Evolutionary conservation across 768 basidiomycete genomes (phyloP).

Genomic region (Lactarius indigo): DNA sequence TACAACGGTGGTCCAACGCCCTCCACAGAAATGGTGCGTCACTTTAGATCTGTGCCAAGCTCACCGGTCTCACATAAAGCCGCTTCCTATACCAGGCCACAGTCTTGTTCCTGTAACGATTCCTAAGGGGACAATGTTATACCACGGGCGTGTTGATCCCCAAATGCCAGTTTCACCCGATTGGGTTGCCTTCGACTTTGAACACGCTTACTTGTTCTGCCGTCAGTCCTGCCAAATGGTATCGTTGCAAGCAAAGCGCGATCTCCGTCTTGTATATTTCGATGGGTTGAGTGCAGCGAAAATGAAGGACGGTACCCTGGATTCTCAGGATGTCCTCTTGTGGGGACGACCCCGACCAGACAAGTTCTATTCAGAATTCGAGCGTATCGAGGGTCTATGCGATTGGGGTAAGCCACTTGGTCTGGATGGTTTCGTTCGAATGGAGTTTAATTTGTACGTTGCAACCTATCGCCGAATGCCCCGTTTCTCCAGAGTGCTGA

Average conservation of each 20-base stretch:
- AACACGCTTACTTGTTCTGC: slow-evolving; percentile 19
- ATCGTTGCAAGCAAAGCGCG: slow-evolving; percentile 14
- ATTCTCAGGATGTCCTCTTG: slow-evolving; percentile 36
- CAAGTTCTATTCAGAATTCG: slow-evolving; percentile 25
- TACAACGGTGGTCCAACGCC: slow-evolving; percentile 41
- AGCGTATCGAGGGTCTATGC: slow-evolving; percentile 33
- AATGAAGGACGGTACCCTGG: slow-evolving; percentile 33
- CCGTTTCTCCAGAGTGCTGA: not conserved
- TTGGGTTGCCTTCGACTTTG: slow-evolving; percentile 26
- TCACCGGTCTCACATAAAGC: not conserved
- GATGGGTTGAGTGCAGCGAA: slow-evolving; percentile 23
- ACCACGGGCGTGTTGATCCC: slow-evolving; percentile 18
- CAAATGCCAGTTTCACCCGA: slow-evolving; percentile 15
- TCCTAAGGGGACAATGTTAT: slow-evolving; percentile 21
- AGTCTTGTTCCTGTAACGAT: slow-evolving; percentile 19
- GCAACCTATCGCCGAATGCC: not conserved
- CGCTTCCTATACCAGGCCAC: slow-evolving; percentile 8
- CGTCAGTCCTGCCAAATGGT: slow-evolving; percentile 7
- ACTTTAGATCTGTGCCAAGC: not conserved
- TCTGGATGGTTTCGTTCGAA: slow-evolving; percentile 35
- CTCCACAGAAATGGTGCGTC: slow-evolving; percentile 26
- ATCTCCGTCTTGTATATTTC: slow-evolving; percentile 22
- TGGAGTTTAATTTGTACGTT: slow-evolving; percentile 25
- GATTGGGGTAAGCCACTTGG: slow-evolving; percentile 33
- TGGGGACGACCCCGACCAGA: slow-evolving; percentile 32